phyloP scores from a whole-genome alignment of 148 eudicot genomes.

The Diospyros kaki region DNA sequence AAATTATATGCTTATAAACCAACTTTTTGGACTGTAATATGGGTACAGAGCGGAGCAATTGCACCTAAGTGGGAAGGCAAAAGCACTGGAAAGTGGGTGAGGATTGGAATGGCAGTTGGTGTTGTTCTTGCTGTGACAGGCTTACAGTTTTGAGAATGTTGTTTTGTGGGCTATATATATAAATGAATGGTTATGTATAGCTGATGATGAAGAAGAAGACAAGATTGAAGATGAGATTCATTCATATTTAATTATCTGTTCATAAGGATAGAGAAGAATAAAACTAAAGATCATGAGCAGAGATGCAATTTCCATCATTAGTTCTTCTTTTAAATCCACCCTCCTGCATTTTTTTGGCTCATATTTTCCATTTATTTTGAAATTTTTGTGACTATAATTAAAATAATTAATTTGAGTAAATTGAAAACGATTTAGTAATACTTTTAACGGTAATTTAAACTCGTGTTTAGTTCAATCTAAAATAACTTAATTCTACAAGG shows the following conservation, averaged over 20 bases:
- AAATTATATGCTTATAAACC: not conserved
- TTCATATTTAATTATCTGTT: not conserved
- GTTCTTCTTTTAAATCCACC: no score
- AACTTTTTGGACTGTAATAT: slow-evolving; percentile 4
- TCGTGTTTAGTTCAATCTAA: no score
- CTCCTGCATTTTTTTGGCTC: no score
- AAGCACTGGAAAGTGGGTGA: slow-evolving; percentile 29
- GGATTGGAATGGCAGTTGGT: slow-evolving; percentile 34
- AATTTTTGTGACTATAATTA: no score
- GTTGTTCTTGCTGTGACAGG: slow-evolving; percentile 37
- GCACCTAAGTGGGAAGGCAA: slow-evolving; percentile 37
- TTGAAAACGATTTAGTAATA: no score
- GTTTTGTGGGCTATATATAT: slow-evolving; percentile 4
- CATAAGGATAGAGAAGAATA: slow-evolving; percentile 2
- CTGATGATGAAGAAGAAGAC: not conserved
- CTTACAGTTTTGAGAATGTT: not conserved
- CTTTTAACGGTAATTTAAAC: no score
- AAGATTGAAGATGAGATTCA: not conserved
- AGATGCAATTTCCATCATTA: no score
- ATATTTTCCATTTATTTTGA: no score
- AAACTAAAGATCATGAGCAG: not conserved
- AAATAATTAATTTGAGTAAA: no score
- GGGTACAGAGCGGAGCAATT: slow-evolving; percentile 53
- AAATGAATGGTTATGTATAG: not conserved
- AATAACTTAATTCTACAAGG: no score